These are phyloP conservation scores for Pythium guiyangense DNA, from an alignment of 352 stramenopile species.

Conservation along the genomic window DNA sequence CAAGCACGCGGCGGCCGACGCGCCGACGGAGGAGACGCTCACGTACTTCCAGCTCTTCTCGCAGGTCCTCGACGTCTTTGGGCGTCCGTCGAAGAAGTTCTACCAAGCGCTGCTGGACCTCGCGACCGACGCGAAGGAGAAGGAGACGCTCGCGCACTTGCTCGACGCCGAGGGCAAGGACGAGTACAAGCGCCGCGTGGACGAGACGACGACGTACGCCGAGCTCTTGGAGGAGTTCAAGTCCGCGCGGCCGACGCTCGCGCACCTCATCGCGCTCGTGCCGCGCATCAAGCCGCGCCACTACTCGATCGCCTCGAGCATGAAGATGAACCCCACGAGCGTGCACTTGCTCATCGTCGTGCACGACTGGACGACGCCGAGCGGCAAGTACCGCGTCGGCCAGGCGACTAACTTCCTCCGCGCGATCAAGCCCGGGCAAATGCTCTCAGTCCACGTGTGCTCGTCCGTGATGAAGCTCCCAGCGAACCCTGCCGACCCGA, in stretches of 20 bases:
- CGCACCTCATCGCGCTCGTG: conserved; percentile 63
- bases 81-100: conserved; percentile 79
- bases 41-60: conserved; percentile 82
- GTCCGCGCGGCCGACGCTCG: conserved; percentile 58
- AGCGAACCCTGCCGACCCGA: conserved; percentile 55
- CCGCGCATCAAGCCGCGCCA: conserved; percentile 85
- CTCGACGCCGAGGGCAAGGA: conserved; percentile 74
- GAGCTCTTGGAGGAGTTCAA: conserved; percentile 73
- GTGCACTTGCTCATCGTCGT: conserved; percentile 86
- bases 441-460: conserved; percentile 64
- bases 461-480: conserved; percentile 80
- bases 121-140: conserved; percentile 71
- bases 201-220: conserved; percentile 75
- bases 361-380: conserved; percentile 82
- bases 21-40: conserved; percentile 52
- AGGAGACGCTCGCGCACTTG: conserved; percentile 40
- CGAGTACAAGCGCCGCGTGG: conserved; percentile 73
- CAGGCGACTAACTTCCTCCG: conserved; percentile 65
- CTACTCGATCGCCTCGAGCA: conserved; percentile 90
- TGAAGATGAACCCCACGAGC: conserved; percentile 79
- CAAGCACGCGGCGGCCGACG: conserved; percentile 26
- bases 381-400: conserved; percentile 57
- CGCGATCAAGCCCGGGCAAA: conserved; percentile 35
- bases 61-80: conserved; percentile 83
- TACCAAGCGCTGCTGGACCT: conserved; percentile 63